A percentile compares a stretch with the other conserved stretches of the same genome.
Evolutionary conservation across 2,329 filamentous ascomycete genomes (phyloP).

Genomic region (Didymella pomorum): DNA sequence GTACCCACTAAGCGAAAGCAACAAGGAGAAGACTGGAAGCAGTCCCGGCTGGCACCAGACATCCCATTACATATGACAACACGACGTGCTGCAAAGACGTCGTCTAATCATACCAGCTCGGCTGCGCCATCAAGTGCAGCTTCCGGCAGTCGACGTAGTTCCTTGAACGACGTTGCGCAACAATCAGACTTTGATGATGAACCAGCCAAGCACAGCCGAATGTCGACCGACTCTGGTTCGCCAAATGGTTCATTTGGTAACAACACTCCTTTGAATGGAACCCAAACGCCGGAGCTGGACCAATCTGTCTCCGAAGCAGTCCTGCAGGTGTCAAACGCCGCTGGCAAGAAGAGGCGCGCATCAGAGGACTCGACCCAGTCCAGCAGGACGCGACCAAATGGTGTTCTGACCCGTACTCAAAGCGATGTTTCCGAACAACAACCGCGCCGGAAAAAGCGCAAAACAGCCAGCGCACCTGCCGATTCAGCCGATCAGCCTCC

Average conservation of each 20-base stretch:
- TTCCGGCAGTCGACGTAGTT: constrained; percentile 52
- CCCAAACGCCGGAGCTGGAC: constrained; percentile 37
- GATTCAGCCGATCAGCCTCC: constrained; percentile 45
- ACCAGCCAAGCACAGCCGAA: constrained; percentile 50
- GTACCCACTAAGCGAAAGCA: constrained; percentile 39
- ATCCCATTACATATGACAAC: constrained; percentile 61
- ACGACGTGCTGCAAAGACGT: constrained; percentile 52
- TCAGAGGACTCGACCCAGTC: constrained; percentile 45
- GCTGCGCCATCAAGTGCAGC: constrained; percentile 46
- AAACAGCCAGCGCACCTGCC: constrained; percentile 37
- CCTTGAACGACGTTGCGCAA: constrained; percentile 46
- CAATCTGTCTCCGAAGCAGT: constrained; percentile 30
- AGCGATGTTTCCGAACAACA: constrained; percentile 48
- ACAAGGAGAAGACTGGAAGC: constrained; percentile 26
- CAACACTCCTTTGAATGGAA: constrained; percentile 40
- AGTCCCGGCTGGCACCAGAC: constrained; percentile 55
- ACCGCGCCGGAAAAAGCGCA: constrained; percentile 48
- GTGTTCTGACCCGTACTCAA: constrained; percentile 46
- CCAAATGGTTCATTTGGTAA: constrained; percentile 44
- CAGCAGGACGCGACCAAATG: constrained; percentile 45
- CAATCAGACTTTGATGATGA: constrained; percentile 46
- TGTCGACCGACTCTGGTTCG: constrained; percentile 50
- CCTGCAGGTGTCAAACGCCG: constrained; percentile 31
- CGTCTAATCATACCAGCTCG: constrained; percentile 47
- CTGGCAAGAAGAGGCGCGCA: constrained; percentile 45